These are phyloP conservation scores for Botrytis deweyae DNA, from an alignment of 2,329 filamentous ascomycete species.

Conservation along the genomic window DNA sequence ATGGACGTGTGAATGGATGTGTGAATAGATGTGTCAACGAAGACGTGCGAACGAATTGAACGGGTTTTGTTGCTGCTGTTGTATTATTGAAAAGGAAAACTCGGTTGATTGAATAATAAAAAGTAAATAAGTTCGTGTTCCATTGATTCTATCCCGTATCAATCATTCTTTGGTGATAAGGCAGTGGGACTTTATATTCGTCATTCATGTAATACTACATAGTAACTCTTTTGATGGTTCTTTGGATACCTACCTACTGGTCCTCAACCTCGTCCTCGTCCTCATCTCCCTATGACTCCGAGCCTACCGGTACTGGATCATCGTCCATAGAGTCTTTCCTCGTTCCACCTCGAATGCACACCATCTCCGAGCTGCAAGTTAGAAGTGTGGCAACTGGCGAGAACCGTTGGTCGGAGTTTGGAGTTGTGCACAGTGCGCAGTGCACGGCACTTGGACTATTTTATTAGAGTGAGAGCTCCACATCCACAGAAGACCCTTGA, in stretches of 20 bases:
- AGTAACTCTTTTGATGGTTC: background rate
- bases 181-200: background rate
- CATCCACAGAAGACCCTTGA: background rate
- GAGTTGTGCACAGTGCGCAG: background rate
- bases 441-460: background rate
- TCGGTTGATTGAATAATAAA: background rate
- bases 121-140: background rate
- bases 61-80: background rate
- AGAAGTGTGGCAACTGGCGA: background rate
- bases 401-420: background rate
- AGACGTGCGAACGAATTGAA: background rate
- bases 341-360: background rate
- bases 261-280: too few relatives aligned
- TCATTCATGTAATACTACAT: background rate
- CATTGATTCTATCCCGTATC: background rate
- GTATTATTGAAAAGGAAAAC: background rate
- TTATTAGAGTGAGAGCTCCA: background rate
- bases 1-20: background rate
- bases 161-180: background rate
- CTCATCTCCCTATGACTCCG: background rate
- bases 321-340: background rate
- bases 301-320: background rate
- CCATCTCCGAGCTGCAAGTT: conserved; percentile 5
- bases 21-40: background rate
- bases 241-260: background rate